Base-by-base conservation (phyloP, 1,139 yeast genomes). In the Diutina mesorugosa region DNA sequence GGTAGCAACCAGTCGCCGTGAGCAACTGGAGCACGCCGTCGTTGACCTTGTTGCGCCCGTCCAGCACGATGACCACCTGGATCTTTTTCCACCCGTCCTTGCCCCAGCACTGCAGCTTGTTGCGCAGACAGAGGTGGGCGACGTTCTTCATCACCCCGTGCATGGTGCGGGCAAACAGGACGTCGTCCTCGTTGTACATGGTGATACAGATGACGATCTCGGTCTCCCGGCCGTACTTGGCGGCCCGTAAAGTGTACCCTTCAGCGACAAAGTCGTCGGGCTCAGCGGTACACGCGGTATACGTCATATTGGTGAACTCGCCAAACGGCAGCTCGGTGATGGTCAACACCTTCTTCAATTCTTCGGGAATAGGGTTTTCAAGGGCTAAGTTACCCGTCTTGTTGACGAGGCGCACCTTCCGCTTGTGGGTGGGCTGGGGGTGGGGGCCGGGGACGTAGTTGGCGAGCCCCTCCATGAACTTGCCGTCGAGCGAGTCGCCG, bases 181-280 rank as follows among this genome's bases (percentile, higher is more conserved):
- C 76, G 67, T 90, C 97, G 68, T 88, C 96, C 71, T 93, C 99
- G 67, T 93, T 93, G 73, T 91, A 93, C 97, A 93, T 90, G 55
- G 98, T 91, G 60, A 93, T 81, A 71, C 97, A 90, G 55, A 91
- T 80, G 52, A 88, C 90, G 56, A 93, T 74, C 70, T 93, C 97
- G 28, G 95, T 91, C 66, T 90, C 96, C 66, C 97, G 81, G 59
- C 87, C 88, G 66, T 83, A 84, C 63, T 87, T 88, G 10, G 90
- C 85, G 28, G 95, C 88, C 64, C 98, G 80, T 57, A 93, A 73
- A 1, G 90, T 84, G 69, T 90, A 93, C 0, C 98, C 98, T 56
- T 81, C 82, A 6, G 73, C 76, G n/a, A 80, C 79, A 66, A 88
- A 93, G 51, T 85, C 84, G 68, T 90, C 93, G 1, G 97, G 96